These are phyloP conservation scores for Pythium scleroteichum DNA, from an alignment of 352 stramenopile species.

Conservation along the genomic window DNA sequence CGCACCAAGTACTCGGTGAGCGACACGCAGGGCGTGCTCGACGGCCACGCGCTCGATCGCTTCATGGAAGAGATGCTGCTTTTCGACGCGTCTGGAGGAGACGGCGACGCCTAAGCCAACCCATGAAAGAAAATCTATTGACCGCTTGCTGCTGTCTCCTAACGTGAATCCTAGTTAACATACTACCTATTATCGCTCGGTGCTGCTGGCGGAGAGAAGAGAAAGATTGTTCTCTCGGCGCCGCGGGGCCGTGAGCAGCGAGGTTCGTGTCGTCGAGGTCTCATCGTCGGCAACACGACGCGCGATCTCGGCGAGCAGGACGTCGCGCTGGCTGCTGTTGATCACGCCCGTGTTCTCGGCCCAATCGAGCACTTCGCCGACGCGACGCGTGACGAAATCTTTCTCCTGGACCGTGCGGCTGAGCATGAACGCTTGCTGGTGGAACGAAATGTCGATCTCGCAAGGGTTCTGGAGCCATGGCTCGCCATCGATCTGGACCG, in stretches of 20 bases:
- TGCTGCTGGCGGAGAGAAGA: constrained; percentile 16
- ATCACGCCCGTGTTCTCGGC: constrained; percentile 77
- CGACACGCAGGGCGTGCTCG: constrained; percentile 88
- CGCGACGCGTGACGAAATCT: constrained; percentile 76
- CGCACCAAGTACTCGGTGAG: constrained; percentile 90
- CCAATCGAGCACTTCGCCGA: constrained; percentile 85
- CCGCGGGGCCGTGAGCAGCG: constrained; percentile 9
- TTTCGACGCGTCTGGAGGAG: constrained; percentile 27
- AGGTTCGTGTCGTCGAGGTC: constrained; percentile 4
- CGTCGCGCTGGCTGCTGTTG: constrained; percentile 62
- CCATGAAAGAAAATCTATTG: constrained; percentile 1
- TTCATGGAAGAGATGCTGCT: constrained; percentile 83
- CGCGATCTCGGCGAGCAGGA: constrained; percentile 72
- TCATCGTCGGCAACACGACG: constrained; percentile 55
- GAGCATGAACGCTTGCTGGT: constrained; percentile 87
- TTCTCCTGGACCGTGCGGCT: constrained; percentile 72
- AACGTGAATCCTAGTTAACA: neutral
- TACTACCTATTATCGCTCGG: constrained; percentile 16
- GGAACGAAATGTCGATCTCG: constrained; percentile 80
- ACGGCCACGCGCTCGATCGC: constrained; percentile 80
- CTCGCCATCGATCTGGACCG: constrained; percentile 95
- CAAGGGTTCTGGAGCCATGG: constrained; percentile 90
- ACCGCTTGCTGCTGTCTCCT: no score
- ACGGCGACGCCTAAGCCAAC: neutral
- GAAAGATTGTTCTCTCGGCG: constrained; percentile 9